Percentiles rank a stretch among this genome's conserved stretches.
phyloP scores from a whole-genome alignment of 1,284 basidiomycete genomes.

The Anthracocystis panici-leucophaei region DNA sequence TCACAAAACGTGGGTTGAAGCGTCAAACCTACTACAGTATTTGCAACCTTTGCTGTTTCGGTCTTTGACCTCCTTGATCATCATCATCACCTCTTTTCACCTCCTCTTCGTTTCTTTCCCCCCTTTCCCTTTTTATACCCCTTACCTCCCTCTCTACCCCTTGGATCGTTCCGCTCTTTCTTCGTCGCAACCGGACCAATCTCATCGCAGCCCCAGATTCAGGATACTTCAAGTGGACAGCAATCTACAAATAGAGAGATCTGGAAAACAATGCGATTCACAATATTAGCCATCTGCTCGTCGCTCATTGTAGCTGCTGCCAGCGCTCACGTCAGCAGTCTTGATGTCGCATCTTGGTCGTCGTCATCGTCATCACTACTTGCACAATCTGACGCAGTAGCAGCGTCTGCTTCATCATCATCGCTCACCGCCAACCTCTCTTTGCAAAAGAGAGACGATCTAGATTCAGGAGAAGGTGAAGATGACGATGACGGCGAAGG shows the following conservation, averaged over 20 bases:
- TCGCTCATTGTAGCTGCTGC: slow-evolving; percentile 24
- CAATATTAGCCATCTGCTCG: slow-evolving; percentile 16
- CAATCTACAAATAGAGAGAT: neutral
- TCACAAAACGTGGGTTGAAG: too few species aligned
- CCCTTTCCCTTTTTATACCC: neutral
- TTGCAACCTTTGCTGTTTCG: neutral
- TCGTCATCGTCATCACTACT: slow-evolving; percentile 11
- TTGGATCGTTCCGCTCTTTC: neutral
- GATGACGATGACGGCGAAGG: slow-evolving; percentile 1
- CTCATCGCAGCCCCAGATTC: neutral
- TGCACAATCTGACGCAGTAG: slow-evolving; percentile 7
- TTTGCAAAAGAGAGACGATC: slow-evolving; percentile 3
- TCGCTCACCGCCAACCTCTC: neutral
- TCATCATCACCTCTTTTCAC: neutral
- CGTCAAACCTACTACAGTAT: too few species aligned
- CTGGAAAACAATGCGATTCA: slow-evolving; percentile 18
- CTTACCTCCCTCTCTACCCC: neutral
- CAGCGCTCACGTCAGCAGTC: slow-evolving; percentile 15
- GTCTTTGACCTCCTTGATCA: neutral
- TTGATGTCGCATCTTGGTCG: slow-evolving; percentile 6
- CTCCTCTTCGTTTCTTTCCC: neutral
- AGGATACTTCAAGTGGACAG: neutral
- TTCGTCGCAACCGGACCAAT: neutral
- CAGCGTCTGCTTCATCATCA: neutral
- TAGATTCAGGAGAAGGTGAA: neutral